Conservation (phyloP, 2,329 filamentous ascomycete genomes). For the Talaromyces sp. region DNA sequence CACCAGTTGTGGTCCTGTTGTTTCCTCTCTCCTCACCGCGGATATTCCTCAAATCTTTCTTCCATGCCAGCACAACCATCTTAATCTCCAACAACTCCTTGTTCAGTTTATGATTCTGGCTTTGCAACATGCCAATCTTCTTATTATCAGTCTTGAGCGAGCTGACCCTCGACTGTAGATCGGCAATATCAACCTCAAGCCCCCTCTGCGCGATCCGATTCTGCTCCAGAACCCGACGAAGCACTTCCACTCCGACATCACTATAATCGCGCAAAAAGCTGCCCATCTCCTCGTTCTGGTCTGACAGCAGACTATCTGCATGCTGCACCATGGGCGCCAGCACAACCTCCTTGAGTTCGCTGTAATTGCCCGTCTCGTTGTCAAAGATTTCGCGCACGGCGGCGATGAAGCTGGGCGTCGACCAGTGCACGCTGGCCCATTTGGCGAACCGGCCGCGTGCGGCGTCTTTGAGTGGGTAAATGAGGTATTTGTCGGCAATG, state of each 20-base stretch:
- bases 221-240: slow-evolving; percentile 9
- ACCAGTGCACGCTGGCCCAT: slow-evolving; percentile 12
- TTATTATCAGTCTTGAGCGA: slow-evolving; percentile 9
- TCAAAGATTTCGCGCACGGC: slow-evolving; percentile 13
- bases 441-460: slow-evolving; percentile 10
- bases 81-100: slow-evolving; percentile 12
- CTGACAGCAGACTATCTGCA: slow-evolving; percentile 10
- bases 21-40: neutral
- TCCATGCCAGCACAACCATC: slow-evolving; percentile 11
- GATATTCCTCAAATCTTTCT: slow-evolving; percentile 9
- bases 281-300: neutral
- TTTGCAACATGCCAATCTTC: slow-evolving; percentile 9
- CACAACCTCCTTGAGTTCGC: slow-evolving; percentile 11
- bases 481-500: slow-evolving; percentile 14
- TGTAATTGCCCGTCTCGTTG: slow-evolving; percentile 14
- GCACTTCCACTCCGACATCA: slow-evolving; percentile 9
- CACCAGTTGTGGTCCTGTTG: neutral
- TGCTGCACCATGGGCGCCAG: slow-evolving; percentile 8
- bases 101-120: slow-evolving; percentile 9
- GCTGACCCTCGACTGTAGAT: slow-evolving; percentile 9
- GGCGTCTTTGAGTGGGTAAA: slow-evolving; percentile 9
- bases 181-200: slow-evolving; percentile 10
- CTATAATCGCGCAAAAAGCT: slow-evolving; percentile 11
- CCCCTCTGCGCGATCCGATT: slow-evolving; percentile 9
- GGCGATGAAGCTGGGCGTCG: slow-evolving; percentile 5